Percentiles rank a stretch among this genome's conserved stretches.
phyloP scores from a whole-genome alignment of 768 basidiomycete genomes.

The Collybia sordida region DNA sequence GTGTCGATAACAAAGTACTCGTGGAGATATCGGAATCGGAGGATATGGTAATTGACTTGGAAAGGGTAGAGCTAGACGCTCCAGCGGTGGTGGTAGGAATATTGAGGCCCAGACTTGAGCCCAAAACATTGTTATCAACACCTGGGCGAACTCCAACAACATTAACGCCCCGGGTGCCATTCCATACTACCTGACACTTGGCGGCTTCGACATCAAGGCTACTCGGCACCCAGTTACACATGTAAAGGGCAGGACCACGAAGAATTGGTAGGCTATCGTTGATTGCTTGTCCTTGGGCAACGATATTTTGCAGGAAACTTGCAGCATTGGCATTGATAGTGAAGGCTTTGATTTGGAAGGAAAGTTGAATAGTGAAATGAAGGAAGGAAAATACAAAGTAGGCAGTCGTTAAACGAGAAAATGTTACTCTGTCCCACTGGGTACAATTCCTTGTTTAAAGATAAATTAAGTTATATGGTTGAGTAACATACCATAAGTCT shows the following conservation, averaged over 20 bases:
- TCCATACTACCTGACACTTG: conserved; percentile 58
- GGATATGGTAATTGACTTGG: no score
- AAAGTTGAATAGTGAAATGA: conserved; percentile 67
- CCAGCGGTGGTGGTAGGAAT: not conserved
- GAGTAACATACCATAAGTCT: conserved; percentile 46
- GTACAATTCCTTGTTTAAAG: conserved; percentile 3
- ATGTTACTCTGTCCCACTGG: conserved; percentile 71
- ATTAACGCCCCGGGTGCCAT: conserved; percentile 29
- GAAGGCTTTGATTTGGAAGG: conserved; percentile 68
- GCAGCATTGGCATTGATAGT: conserved; percentile 62
- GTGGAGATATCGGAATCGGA: conserved; percentile 7
- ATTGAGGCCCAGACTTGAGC: conserved; percentile 3
- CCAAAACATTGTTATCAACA: conserved; percentile 3
- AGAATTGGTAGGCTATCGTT: conserved; percentile 54
- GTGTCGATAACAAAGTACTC: not conserved
- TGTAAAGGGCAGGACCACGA: conserved; percentile 43
- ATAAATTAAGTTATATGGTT: not conserved
- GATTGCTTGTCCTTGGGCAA: conserved; percentile 46
- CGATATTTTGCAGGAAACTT: conserved; percentile 48
- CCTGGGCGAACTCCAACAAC: conserved; percentile 1
- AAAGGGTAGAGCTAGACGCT: conserved; percentile 6
- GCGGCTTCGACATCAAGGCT: conserved; percentile 34
- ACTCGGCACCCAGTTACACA: conserved; percentile 56
- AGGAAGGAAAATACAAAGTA: conserved; percentile 68
- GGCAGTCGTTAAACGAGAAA: conserved; percentile 60